Evolutionary conservation across 768 basidiomycete species (phyloP), one percentile per base, ranked within the genome.

Genomic region (Exidia glandulosa): DNA sequence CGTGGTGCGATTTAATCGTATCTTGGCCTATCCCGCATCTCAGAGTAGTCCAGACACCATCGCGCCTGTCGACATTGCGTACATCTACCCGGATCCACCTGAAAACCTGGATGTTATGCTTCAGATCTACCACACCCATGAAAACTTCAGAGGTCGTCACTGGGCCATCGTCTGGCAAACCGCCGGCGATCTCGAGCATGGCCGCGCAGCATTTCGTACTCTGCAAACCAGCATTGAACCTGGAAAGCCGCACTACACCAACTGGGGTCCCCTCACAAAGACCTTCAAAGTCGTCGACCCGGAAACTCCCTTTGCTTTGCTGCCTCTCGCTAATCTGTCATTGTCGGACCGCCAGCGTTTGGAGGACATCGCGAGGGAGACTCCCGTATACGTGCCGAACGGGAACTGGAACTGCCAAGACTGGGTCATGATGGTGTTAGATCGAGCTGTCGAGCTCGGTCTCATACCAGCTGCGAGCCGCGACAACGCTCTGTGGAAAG

Each of bases 221-320:
- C 63, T 30, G 77, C 79, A 9, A 80, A 78, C 5, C 73, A 69
- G 10, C 79, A 77, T 61, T 81, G 76, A 56, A 72, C 70, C 67
- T 75, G 79, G 32, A 77, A 76, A 66, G 75, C 76, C 10, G 76
- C 72, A 80, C 81, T 80, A 31, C 34, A 70, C 68, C 13, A 71
- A 70, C 54, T 71, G 68, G 68, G 70, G 69, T 12, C 66, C 69
- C 19, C 56, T 66, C 23, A 68, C 68, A 9, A 61, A 64, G 36
- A 61, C 63, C 32, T 59, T 62, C 27, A 52, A 58, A 4, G 29
- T 60, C n/a, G 54, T 52, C 30, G 56, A 62, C 23, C 37, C 57
- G 23, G 48, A 58, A 13, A 41, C 16, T 14, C 41, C 41, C 41
- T 19, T 45, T 5, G 41, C 41, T 5, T 45, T 59, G 12, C 50